phyloP scores from a whole-genome alignment of 2,329 filamentous ascomycete species.

The Neonectria coccinea region DNA sequence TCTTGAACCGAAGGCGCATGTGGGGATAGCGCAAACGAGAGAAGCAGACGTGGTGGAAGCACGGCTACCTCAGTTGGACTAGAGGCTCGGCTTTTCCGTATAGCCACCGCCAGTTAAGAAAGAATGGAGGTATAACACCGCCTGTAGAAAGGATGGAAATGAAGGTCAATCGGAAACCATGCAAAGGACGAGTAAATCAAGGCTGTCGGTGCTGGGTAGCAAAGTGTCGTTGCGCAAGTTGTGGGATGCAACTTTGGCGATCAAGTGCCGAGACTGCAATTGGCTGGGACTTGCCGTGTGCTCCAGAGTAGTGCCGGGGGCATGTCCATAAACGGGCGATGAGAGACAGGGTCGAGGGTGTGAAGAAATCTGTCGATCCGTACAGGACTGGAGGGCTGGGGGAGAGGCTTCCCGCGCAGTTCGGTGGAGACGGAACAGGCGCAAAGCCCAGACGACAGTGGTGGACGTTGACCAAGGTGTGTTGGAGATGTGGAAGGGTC shows the following conservation, averaged over 20 bases:
- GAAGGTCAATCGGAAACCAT: background rate
- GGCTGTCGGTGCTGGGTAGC: background rate
- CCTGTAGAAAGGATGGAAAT: background rate
- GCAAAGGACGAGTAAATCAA: background rate
- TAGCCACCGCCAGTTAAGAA: background rate
- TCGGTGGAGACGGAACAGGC: slow-evolving; percentile 22
- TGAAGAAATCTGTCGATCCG: slow-evolving; percentile 46
- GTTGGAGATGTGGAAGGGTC: slow-evolving; percentile 4
- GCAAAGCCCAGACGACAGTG: background rate
- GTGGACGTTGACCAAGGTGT: slow-evolving; percentile 2
- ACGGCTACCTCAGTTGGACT: slow-evolving; percentile 1
- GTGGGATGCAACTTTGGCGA: slow-evolving; percentile 15
- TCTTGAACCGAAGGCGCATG: slow-evolving; percentile 20
- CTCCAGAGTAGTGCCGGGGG: slow-evolving; percentile 33
- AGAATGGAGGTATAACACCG: background rate
- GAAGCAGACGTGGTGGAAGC: slow-evolving; percentile 4
- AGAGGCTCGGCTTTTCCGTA: background rate
- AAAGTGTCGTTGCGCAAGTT: slow-evolving; percentile 8
- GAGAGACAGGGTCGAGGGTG: slow-evolving; percentile 41
- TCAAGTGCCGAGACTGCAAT: slow-evolving; percentile 21
- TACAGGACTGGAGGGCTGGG: slow-evolving; percentile 24
- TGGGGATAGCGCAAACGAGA: slow-evolving; percentile 8
- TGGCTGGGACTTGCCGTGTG: slow-evolving; percentile 28
- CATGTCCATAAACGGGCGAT: slow-evolving; percentile 43
- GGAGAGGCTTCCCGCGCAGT: slow-evolving; percentile 26